A percentile compares a stretch with the other conserved stretches of the same genome.
Evolutionary conservation across 352 stramenopile genomes (phyloP).

Genomic region (Phytophthora macrochlamydospora): DNA sequence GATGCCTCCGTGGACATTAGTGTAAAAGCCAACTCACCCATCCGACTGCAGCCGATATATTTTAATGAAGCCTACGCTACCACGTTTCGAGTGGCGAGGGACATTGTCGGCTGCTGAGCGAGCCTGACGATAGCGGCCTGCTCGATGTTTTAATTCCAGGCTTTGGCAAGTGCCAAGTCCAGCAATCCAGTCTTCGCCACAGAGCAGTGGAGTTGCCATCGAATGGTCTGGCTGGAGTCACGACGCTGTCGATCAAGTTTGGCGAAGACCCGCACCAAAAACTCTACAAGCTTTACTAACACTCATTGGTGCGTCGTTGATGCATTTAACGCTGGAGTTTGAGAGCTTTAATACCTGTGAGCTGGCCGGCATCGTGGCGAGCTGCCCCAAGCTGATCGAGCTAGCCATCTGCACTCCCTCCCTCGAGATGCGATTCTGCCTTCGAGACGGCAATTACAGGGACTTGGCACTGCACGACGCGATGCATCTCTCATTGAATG

Average conservation of each 20-base stretch:
- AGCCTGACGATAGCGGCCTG: constrained; percentile 2
- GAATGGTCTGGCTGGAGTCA: constrained; percentile 27
- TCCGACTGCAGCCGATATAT: constrained; percentile 12
- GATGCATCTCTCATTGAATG: constrained; percentile 8
- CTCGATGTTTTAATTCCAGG: constrained; percentile 23
- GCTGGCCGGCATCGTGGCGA: constrained; percentile 26
- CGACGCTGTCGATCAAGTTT: constrained; percentile 25
- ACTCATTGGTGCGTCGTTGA: constrained; percentile 25
- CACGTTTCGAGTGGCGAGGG: constrained; percentile 19
- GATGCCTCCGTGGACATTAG: constrained; percentile 17
- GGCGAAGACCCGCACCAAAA: constrained; percentile 21
- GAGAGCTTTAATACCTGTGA: constrained; percentile 19
- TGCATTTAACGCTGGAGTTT: constrained; percentile 24
- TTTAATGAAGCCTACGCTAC: constrained; percentile 7
- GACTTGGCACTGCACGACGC: constrained; percentile 17
- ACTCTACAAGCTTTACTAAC: constrained; percentile 23
- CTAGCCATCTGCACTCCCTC: constrained; percentile 24
- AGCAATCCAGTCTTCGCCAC: constrained; percentile 5
- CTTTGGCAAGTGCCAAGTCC: constrained; percentile 27
- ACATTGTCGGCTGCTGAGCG: constrained; percentile 10
- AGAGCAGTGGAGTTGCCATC: constrained; percentile 13
- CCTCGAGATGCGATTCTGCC: constrained; percentile 25
- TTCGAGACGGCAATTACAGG: constrained; percentile 23
- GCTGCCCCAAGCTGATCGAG: constrained; percentile 25
- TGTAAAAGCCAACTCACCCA: constrained; percentile 15